These are phyloP conservation scores for Teratosphaeria zuluensis DNA, from an alignment of 2,329 filamentous ascomycete species.

Conservation along the genomic window DNA sequence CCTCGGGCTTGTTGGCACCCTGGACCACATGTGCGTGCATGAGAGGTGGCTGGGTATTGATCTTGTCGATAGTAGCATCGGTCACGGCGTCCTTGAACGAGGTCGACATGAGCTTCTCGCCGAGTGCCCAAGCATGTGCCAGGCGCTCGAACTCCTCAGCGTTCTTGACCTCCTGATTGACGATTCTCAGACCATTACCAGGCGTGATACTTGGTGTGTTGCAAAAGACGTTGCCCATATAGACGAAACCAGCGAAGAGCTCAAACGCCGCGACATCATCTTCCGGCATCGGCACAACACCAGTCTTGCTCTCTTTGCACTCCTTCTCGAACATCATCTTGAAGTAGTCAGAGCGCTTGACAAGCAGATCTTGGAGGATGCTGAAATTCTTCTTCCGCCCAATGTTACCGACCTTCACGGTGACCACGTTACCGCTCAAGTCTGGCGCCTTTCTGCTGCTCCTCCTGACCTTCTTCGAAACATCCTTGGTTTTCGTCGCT, in stretches of 20 bases:
- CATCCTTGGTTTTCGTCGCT: background rate
- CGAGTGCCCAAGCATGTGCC: slow-evolving; percentile 2
- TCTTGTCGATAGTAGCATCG: background rate
- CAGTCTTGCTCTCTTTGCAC: background rate
- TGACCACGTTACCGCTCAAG: background rate
- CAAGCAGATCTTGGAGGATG: background rate
- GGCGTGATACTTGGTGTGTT: background rate
- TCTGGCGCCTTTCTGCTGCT: background rate
- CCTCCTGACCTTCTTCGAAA: background rate
- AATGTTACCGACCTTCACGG: background rate
- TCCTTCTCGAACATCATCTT: background rate
- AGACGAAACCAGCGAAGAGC: background rate
- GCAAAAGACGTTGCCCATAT: background rate
- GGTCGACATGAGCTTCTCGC: slow-evolving; percentile 1
- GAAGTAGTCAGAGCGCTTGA: background rate
- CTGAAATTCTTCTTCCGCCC: background rate
- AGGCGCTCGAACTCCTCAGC: background rate
- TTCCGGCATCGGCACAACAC: background rate
- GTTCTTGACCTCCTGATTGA: background rate
- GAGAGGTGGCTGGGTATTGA: background rate
- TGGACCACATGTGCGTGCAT: background rate
- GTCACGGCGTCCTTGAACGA: slow-evolving; percentile 2
- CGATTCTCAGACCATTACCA: background rate
- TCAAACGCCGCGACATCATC: background rate
- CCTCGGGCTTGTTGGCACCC: background rate